Base-by-base conservation (phyloP, 2,329 filamentous ascomycete genomes). In the Stachybotrys echinatus region DNA sequence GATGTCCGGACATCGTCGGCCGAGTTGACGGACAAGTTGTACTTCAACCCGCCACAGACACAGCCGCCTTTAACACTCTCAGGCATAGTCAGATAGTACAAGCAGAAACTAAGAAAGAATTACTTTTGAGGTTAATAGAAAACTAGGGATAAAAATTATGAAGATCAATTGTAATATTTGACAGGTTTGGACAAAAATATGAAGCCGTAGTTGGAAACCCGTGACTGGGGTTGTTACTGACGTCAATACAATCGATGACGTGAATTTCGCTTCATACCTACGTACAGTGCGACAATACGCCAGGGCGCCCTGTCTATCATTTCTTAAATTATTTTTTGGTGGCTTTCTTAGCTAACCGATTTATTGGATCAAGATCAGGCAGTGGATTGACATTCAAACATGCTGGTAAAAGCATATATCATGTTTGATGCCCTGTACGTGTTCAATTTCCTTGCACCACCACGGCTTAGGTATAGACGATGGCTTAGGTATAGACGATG, bases 1-100 rank as follows among this genome's bases (percentile, higher is more conserved):
- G 64, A 65, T 4, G 65, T 66, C 19, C 61, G 53, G 1, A 60
- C 64, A 6, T 57, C 54, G 4, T 63, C 61, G 2, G 52, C 22
- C 6, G 61, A 63, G 6, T 59, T 52, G 23, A 66, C 44, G 10
- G 23, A 18, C 10, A 46, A n/a, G 27, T 17, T 46, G 44, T 46
- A 46, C 17, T 19, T 46, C 14, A 46, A 23, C 17, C n/a, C 27
- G 12, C 44, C 44, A 23, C 44, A 46, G n/a, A 46, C 44, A 37
- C 44, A 46, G 18, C 23, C 7, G 12, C 44, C 44, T 12, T 46
- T 46, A 6, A 46, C 44, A n/a, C 37, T 17, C 3, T 31, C 23
- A 12, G 44, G 23, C 44, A 46, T 46, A 14, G 14, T 34, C 14
- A 10, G 27, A 14, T 34, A 14, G 14, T 2, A 5, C 3, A 34